These are phyloP conservation scores for Emmonsiellopsis sp. DNA, from an alignment of 2,329 filamentous ascomycete genomes.

Conservation along the genomic window DNA sequence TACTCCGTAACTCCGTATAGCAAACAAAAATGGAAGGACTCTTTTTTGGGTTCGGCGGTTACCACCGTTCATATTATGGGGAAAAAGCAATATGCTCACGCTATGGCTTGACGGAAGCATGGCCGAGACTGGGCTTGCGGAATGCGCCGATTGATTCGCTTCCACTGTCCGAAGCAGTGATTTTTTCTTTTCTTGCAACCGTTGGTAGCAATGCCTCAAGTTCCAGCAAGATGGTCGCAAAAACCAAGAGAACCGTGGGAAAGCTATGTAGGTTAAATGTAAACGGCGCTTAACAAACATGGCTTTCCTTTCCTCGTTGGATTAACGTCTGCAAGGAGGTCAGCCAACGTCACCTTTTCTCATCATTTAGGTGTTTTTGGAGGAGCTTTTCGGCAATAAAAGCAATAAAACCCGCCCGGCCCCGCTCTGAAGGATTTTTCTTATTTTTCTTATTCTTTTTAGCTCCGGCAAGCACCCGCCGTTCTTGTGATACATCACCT, in stretches of 20 bases:
- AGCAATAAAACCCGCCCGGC: not conserved
- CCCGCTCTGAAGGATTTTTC: not conserved
- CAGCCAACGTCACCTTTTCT: not conserved
- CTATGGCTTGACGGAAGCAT: not conserved
- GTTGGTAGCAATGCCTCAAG: not conserved
- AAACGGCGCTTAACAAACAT: not conserved
- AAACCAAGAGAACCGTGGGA: not conserved
- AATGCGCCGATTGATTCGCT: not conserved
- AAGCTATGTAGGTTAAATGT: not conserved
- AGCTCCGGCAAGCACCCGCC: not conserved
- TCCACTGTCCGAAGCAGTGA: not conserved
- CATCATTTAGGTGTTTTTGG: too few relatives aligned
- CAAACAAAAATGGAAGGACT: not conserved
- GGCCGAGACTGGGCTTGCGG: not conserved
- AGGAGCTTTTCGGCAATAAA: not conserved
- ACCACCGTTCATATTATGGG: not conserved
- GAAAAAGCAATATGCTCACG: not conserved
- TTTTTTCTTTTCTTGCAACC: not conserved
- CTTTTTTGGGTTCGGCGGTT: not conserved
- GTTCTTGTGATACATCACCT: slow-evolving; percentile 3
- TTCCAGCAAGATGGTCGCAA: not conserved
- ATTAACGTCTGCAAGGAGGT: not conserved
- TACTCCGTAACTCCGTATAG: not conserved
- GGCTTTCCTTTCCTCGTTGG: not conserved
- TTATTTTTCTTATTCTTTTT: not conserved